phyloP scores from a whole-genome alignment of 208 protist species.

The Entamoeba histolytica region DNA sequence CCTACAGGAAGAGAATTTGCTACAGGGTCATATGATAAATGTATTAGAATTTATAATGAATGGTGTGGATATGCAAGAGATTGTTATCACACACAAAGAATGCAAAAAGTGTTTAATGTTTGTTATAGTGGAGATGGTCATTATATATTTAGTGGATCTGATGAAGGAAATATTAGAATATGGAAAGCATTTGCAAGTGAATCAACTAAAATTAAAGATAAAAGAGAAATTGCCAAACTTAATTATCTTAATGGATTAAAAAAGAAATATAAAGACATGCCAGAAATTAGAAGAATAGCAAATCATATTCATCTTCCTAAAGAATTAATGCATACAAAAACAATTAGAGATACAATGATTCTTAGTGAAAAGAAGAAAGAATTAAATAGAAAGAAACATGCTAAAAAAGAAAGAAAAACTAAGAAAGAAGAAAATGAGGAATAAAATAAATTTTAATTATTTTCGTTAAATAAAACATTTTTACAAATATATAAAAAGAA shows the following conservation, averaged over 20 bases:
- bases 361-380: neutral
- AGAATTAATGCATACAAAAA: neutral
- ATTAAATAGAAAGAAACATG: neutral
- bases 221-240: neutral
- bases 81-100: constrained; percentile 22
- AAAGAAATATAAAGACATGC: neutral
- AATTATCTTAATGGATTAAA: neutral
- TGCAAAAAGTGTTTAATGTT: constrained; percentile 24
- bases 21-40: constrained; percentile 20
- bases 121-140: constrained; percentile 8
- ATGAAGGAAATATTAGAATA: constrained; percentile 23
- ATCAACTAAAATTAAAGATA: neutral
- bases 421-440: too few species aligned
- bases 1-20: constrained; percentile 20
- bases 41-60: constrained; percentile 9
- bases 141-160: constrained; percentile 20
- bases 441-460: too few species aligned
- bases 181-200: constrained; percentile 24
- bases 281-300: neutral
- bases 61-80: constrained; percentile 1
- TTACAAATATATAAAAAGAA: too few species aligned
- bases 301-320: neutral
- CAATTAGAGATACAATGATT: neutral
- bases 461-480: too few species aligned
- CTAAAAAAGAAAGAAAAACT: neutral